Conservation (phyloP, 305 asterid species). For the Fraxinus paxiana region DNA sequence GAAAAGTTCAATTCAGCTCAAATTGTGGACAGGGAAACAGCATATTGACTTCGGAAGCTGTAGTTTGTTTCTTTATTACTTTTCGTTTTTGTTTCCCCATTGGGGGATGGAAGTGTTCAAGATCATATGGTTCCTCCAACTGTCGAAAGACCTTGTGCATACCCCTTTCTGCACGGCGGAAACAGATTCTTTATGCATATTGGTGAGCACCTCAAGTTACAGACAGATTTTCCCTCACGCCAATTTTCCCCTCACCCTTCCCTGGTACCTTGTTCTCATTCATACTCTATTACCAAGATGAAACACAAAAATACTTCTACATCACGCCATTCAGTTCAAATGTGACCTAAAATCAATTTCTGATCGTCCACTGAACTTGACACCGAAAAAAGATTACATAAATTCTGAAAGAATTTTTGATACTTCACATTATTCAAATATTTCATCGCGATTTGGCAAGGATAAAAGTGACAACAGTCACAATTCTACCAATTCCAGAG, state of each 20-base stretch:
- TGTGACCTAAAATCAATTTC: not conserved
- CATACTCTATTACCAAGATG: not conserved
- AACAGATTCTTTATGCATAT: conserved; percentile 1
- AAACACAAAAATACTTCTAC: not conserved
- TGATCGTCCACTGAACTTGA: not conserved
- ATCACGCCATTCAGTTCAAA: not conserved
- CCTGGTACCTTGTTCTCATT: not conserved
- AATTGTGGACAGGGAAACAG: not conserved
- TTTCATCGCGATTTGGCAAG: not conserved
- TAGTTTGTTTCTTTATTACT: not conserved
- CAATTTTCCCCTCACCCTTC: not conserved
- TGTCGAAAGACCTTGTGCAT: not conserved
- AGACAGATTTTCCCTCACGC: not conserved
- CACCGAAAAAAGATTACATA: not conserved
- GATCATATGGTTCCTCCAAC: not conserved
- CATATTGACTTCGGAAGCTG: not conserved
- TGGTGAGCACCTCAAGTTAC: conserved; percentile 6
- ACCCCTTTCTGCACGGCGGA: not conserved
- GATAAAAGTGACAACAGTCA: not conserved
- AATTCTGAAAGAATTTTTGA: not conserved
- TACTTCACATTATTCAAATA: not conserved
- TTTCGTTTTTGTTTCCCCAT: not conserved
- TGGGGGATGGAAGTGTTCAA: not conserved
- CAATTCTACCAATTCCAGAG: not conserved
- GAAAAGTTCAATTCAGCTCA: not conserved